A percentile compares a stretch with the other conserved stretches of the same genome.
Conservation (phyloP, 2,329 filamentous ascomycete genomes). For the Coniosporium tulheliwenetii region DNA sequence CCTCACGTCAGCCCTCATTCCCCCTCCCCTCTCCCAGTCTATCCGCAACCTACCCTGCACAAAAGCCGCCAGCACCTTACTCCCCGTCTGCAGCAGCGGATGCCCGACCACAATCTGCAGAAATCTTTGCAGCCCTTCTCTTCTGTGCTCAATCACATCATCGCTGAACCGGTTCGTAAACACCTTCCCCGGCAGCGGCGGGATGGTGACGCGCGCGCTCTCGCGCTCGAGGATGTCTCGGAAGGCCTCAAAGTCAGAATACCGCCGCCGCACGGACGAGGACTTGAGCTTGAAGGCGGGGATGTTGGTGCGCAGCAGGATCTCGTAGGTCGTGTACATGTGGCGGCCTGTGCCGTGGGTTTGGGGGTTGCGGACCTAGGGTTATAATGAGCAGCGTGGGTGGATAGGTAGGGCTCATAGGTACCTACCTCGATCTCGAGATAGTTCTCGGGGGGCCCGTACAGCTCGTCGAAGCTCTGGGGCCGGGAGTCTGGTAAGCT, state of each 20-base stretch:
- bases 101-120: conserved; percentile 95
- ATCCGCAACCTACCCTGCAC: conserved; percentile 62
- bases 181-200: conserved; percentile 88
- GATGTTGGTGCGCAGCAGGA: conserved; percentile 95
- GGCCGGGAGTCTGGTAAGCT: conserved; percentile 54
- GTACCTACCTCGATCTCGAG: conserved; percentile 78
- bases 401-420: conserved; percentile 1
- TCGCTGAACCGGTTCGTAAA: conserved; percentile 97
- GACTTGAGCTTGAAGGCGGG: conserved; percentile 89
- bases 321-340: conserved; percentile 99
- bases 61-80: conserved; percentile 89
- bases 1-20: conserved; percentile 1
- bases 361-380: conserved; percentile 77
- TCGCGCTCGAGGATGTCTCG: conserved; percentile 96
- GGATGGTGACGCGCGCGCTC: conserved; percentile 85
- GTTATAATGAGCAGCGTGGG: conserved; percentile 1
- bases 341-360: conserved; percentile 85
- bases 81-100: conserved; percentile 89
- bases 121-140: conserved; percentile 86
- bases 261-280: conserved; percentile 77
- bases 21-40: neutral
- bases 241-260: conserved; percentile 98
- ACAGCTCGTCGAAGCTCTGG: conserved; percentile 98
- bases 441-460: conserved; percentile 96
- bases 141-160: conserved; percentile 89